Conservation (phyloP, 2,329 filamentous ascomycete species). For the Fusarium cyanostomum region DNA sequence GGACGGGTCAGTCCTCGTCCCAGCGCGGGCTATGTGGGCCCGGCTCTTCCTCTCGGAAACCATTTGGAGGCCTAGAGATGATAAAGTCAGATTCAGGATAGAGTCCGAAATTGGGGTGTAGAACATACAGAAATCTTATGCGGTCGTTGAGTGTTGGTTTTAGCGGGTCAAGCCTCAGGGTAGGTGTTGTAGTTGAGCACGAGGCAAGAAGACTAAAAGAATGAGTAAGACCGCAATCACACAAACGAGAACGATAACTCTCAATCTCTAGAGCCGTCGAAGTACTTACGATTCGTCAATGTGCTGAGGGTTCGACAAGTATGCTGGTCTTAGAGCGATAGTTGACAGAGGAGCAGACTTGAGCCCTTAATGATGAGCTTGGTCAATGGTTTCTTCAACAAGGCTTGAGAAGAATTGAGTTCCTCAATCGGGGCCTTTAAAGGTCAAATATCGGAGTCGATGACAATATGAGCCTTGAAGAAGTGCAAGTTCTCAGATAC, state of each 20-base stretch:
- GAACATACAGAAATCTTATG: neutral
- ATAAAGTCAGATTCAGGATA: neutral
- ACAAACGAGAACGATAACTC: too few species aligned
- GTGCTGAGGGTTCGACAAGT: too few species aligned
- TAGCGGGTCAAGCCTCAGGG: neutral
- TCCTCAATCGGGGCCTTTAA: neutral
- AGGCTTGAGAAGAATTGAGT: neutral
- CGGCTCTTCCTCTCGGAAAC: constrained; percentile 12
- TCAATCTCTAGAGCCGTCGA: too few species aligned
- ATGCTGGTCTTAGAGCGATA: too few species aligned
- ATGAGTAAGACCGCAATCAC: too few species aligned
- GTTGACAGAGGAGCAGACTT: too few species aligned
- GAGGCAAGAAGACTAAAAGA: neutral
- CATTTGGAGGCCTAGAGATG: constrained; percentile 12
- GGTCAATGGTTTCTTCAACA: too few species aligned
- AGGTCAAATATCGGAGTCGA: neutral
- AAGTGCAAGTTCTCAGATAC: too few species aligned
- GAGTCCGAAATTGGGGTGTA: neutral
- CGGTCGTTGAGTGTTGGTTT: neutral
- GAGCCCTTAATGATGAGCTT: too few species aligned
- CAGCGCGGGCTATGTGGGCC: constrained; percentile 1
- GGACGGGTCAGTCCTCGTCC: constrained; percentile 6
- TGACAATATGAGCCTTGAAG: too few species aligned
- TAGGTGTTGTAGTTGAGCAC: neutral
- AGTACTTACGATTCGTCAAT: too few species aligned